phyloP scores from a whole-genome alignment of 495 filamentous ascomycete species.

The Mytilinidion resinicola region DNA sequence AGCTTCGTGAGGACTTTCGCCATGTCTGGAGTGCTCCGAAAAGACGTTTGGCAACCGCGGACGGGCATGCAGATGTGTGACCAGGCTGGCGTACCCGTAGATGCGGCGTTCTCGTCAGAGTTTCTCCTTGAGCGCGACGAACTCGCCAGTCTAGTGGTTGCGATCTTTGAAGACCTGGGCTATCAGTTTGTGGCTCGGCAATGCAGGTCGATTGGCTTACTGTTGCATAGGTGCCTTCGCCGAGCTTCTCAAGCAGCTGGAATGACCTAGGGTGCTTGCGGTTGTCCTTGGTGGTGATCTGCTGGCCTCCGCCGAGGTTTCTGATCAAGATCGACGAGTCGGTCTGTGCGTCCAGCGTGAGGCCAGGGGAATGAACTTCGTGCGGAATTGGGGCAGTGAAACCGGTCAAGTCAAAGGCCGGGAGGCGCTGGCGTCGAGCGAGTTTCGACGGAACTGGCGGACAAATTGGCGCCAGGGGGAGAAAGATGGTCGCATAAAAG shows the following conservation, averaged over 20 bases:
- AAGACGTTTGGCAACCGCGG: no score
- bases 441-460: conserved; percentile 19
- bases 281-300: conserved; percentile 65
- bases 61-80: no score
- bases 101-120: no score
- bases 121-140: conserved; percentile 94
- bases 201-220: conserved; percentile 43
- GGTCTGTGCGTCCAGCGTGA: conserved; percentile 33
- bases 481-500: no score
- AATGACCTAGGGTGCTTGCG: conserved; percentile 83
- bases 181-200: background rate
- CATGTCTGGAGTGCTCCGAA: no score
- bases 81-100: no score
- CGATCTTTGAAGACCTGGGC: conserved; percentile 41
- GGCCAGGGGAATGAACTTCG: conserved; percentile 18
- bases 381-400: conserved; percentile 37
- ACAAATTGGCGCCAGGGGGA: conserved; percentile 13
- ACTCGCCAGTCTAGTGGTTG: conserved; percentile 38
- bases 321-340: conserved; percentile 38
- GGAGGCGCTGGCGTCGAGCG: conserved; percentile 29
- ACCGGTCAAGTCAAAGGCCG: conserved; percentile 35
- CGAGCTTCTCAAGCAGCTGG: conserved; percentile 97
- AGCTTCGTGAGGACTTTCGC: no score
- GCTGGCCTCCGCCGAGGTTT: conserved; percentile 33
- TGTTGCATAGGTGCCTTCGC: conserved; percentile 98